Evolutionary conservation across 129 eudicot species (phyloP).

Genomic region (Pulicaria dysenterica): DNA sequence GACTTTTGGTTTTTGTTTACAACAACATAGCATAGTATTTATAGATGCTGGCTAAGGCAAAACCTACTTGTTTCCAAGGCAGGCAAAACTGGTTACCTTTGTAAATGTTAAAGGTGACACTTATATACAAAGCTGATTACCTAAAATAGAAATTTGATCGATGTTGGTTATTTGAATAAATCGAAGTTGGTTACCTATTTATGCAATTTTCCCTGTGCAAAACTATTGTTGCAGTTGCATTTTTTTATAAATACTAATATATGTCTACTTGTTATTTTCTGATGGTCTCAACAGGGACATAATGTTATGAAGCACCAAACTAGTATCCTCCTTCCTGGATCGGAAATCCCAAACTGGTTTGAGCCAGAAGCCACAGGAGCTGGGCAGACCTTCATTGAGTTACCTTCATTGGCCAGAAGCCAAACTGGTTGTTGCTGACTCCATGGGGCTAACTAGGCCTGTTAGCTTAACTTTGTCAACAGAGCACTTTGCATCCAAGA

Average conservation of each 20-base stretch:
- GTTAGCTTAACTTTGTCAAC: constrained; percentile 25
- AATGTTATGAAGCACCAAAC: constrained; percentile 23
- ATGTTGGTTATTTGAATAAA: neutral
- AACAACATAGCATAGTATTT: too few species aligned
- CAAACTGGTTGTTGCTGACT: constrained; percentile 23
- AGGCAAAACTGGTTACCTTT: too few species aligned
- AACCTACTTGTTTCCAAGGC: too few species aligned
- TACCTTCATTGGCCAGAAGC: too few species aligned
- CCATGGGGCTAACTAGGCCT: constrained; percentile 24
- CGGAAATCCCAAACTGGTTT: constrained; percentile 25
- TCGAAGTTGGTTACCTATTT: neutral
- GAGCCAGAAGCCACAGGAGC: constrained; percentile 10
- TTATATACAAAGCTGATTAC: too few species aligned
- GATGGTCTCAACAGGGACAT: constrained; percentile 3
- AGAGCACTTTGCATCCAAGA: neutral
- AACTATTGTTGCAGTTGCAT: too few species aligned
- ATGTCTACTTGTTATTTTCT: neutral
- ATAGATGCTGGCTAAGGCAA: too few species aligned
- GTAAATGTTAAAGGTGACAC: too few species aligned
- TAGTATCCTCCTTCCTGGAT: constrained; percentile 22
- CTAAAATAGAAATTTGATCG: too few species aligned
- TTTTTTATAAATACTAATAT: neutral
- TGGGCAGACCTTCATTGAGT: constrained; percentile 16
- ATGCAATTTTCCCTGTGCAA: neutral
- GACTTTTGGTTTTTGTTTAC: too few species aligned